These are phyloP conservation scores for Scolecobasidium constrictum DNA, from an alignment of 2,329 filamentous ascomycete species.

Conservation along the genomic window DNA sequence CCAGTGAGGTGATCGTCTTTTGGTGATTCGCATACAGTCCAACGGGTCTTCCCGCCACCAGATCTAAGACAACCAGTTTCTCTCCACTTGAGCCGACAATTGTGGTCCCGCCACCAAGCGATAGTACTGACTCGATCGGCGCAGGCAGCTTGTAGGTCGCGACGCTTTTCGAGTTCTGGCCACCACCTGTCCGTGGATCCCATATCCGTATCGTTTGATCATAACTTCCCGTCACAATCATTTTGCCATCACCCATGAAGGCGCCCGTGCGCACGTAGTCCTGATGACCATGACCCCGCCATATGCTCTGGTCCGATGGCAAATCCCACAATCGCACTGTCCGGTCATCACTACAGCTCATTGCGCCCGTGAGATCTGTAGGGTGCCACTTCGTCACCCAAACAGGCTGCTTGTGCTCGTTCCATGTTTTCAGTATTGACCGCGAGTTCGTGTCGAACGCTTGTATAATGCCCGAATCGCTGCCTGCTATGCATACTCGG, in stretches of 20 bases:
- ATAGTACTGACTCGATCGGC: constrained; percentile 77
- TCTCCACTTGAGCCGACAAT: constrained; percentile 77
- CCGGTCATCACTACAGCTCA: constrained; percentile 85
- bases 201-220: constrained; percentile 88
- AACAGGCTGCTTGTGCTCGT: constrained; percentile 84
- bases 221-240: constrained; percentile 78
- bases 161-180: constrained; percentile 18
- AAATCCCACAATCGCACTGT: constrained; percentile 94
- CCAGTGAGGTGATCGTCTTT: constrained; percentile 88
- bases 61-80: constrained; percentile 80
- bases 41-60: constrained; percentile 80
- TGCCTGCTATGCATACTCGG: constrained; percentile 78
- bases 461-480: constrained; percentile 85
- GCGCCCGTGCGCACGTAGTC: constrained; percentile 71
- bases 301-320: constrained; percentile 63
- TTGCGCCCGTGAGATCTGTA: constrained; percentile 69
- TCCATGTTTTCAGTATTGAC: constrained; percentile 92
- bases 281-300: constrained; percentile 72
- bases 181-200: constrained; percentile 64
- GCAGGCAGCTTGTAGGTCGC: constrained; percentile 80
- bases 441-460: constrained; percentile 87
- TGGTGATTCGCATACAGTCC: constrained; percentile 89
- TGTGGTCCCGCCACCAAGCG: constrained; percentile 76
- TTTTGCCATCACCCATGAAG: constrained; percentile 53
- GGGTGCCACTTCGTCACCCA: constrained; percentile 92